Evolutionary conservation across 2,329 filamentous ascomycete species (phyloP).

Genomic region (Penicillium paneum): DNA sequence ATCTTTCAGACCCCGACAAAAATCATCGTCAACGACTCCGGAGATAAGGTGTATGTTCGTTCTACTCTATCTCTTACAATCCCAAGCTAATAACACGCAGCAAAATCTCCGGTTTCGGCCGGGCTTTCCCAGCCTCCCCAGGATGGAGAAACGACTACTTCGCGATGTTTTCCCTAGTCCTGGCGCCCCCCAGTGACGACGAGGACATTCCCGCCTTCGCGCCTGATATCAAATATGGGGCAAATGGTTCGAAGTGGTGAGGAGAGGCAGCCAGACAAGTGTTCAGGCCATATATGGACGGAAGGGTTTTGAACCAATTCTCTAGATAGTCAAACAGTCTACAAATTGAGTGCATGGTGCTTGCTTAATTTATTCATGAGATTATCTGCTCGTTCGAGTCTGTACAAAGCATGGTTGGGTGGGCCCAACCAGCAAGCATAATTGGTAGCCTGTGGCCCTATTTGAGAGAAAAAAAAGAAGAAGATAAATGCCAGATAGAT

Average conservation of each 20-base stretch:
- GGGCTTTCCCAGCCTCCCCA: not conserved
- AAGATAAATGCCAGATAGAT: conserved; percentile 4
- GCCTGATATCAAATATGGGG: not conserved
- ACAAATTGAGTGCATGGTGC: not conserved
- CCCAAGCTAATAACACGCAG: not conserved
- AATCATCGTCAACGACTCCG: not conserved
- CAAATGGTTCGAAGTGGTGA: not conserved
- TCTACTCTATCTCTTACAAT: not conserved
- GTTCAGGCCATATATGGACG: no score
- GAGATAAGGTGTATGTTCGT: not conserved
- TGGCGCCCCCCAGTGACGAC: not conserved
- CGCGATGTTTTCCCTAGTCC: not conserved
- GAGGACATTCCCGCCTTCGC: not conserved
- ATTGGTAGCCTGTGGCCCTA: not conserved
- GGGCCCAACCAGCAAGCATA: conserved; percentile 1
- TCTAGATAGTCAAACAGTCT: not conserved
- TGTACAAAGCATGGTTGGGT: conserved; percentile 4
- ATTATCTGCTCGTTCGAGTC: conserved; percentile 5
- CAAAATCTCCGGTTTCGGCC: not conserved
- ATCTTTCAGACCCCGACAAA: not conserved
- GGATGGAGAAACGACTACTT: not conserved
- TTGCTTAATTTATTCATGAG: not conserved
- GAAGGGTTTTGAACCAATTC: not conserved
- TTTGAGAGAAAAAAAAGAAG: not conserved
- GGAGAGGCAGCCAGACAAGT: not conserved